Evolutionary conservation across 2,329 filamentous ascomycete genomes (phyloP), one percentile per base, ranked within the genome.

Genomic region (Zasmidium cellare): DNA sequence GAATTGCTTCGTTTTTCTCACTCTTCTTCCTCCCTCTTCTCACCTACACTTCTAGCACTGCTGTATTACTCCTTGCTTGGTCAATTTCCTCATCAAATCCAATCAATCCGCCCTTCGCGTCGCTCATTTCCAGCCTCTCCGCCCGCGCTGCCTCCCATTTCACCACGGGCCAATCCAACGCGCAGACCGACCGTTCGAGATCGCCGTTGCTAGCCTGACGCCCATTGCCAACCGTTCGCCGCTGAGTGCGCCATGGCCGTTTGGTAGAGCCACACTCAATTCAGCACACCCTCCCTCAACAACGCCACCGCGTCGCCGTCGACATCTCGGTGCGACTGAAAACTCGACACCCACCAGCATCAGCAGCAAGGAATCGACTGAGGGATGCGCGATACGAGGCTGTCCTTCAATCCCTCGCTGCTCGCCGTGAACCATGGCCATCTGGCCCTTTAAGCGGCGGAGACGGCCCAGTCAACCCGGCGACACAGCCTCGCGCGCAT

Each of bases 371-470:
- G n/a, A n/a, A n/a, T n/a, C n/a, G n/a, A n/a, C n/a, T n/a, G n/a
- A 57, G 60, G 60, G 35, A 62, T 62, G 60, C 58, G 47, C 54
- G 46, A 14, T 20, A 51, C 35, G 22, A 24, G 38, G 50, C 46
- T 38, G 48, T 38, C 46, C 41, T 25, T 22, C 28, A 31, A 31
- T 47, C 25, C 51, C 41, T 38, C 51, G 48, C 49, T n/a, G n/a
- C n/a, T n/a, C n/a, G n/a, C n/a, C n/a, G n/a, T n/a, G n/a, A n/a
- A 71, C 66, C 68, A 93, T 93, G 90, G 85, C 87, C 72, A 79
- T 92, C 75, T 96, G 91, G 91, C 90, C 87, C 61, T 96, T 96
- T 75, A 87, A 83, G 77, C 87, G 84, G 76, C 87, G 86, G 76
- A 85, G 84, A 74, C 62, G 71, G 51, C 35, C 35, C 35, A 41